Evolutionary conservation across 2,329 filamentous ascomycete species (phyloP).

Genomic region (Cordyceps fumosorosea): DNA sequence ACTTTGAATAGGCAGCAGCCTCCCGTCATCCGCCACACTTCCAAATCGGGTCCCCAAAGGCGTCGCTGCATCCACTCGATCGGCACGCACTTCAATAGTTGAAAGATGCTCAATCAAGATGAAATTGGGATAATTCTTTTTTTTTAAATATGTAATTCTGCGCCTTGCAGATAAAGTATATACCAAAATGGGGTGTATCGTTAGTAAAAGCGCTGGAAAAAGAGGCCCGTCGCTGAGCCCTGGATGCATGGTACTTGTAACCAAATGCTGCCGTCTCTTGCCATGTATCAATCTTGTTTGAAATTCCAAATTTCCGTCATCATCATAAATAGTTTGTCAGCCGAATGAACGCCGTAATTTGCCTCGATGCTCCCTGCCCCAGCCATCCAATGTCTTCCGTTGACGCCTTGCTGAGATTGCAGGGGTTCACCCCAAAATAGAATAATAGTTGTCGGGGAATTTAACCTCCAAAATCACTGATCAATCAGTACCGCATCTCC

Average conservation of each 20-base stretch:
- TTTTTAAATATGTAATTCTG: not conserved
- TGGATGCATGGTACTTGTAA: not conserved
- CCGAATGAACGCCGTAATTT: constrained; percentile 4
- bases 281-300: constrained; percentile 1
- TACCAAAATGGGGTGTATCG: constrained; percentile 1
- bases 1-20: not conserved
- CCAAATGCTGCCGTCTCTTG: not conserved
- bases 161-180: not conserved
- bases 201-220: not conserved
- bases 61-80: too few species aligned
- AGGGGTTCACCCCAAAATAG: not conserved
- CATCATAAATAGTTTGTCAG: constrained; percentile 1
- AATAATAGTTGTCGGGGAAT: not conserved
- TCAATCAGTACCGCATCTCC: constrained; percentile 35
- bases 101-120: not conserved
- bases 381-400: not conserved
- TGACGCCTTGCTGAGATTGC: too few species aligned
- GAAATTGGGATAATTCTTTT: not conserved
- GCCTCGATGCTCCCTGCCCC: not conserved
- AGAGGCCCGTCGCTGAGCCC: not conserved
- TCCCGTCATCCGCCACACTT: not conserved
- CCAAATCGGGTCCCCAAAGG: too few species aligned
- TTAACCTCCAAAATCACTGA: not conserved
- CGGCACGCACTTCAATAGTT: not conserved
- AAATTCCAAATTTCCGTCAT: not conserved